These are phyloP conservation scores for Cercophora scortea DNA, from an alignment of 495 filamentous ascomycete species.

Conservation along the genomic window DNA sequence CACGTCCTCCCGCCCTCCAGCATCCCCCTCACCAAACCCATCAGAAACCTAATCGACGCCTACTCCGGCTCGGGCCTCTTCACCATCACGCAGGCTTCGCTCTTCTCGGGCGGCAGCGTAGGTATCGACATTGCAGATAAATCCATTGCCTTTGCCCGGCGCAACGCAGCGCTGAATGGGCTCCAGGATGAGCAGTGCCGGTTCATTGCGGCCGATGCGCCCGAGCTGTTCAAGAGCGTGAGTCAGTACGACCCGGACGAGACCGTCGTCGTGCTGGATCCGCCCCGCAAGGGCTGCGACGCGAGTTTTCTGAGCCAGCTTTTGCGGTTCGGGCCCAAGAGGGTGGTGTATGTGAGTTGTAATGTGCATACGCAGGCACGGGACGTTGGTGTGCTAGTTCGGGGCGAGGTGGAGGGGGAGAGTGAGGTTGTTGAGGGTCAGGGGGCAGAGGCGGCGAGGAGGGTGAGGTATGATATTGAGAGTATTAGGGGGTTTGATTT, in stretches of 20 bases:
- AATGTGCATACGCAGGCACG: conserved; percentile 97
- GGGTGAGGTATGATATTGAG: conserved; percentile 75
- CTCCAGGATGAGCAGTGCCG: conserved; percentile 50
- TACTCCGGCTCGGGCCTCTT: conserved; percentile 97
- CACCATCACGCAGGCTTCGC: conserved; percentile 80
- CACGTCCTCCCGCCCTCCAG: conserved; percentile 53
- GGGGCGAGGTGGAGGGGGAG: conserved; percentile 37
- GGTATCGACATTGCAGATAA: conserved; percentile 51
- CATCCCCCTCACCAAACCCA: conserved; percentile 22
- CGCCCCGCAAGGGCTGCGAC: conserved; percentile 91
- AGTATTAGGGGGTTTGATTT: conserved; percentile 92
- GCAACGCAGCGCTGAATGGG: conserved; percentile 71
- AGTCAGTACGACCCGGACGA: conserved; percentile 60
- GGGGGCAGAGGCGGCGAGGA: conserved; percentile 25
- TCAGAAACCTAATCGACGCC: conserved; percentile 88
- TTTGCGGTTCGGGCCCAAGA: conserved; percentile 60
- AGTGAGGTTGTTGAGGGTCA: neutral
- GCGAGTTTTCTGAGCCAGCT: conserved; percentile 75
- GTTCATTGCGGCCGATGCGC: conserved; percentile 82
- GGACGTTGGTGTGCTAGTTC: conserved; percentile 78
- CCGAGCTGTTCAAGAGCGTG: conserved; percentile 67
- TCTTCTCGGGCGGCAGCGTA: conserved; percentile 51
- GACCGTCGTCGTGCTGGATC: conserved; percentile 87
- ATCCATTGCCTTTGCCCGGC: conserved; percentile 65
- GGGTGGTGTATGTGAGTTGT: conserved; percentile 90